These are phyloP conservation scores for Emericellopsis cladophorae DNA, from an alignment of 2,329 filamentous ascomycete species.

Conservation along the genomic window DNA sequence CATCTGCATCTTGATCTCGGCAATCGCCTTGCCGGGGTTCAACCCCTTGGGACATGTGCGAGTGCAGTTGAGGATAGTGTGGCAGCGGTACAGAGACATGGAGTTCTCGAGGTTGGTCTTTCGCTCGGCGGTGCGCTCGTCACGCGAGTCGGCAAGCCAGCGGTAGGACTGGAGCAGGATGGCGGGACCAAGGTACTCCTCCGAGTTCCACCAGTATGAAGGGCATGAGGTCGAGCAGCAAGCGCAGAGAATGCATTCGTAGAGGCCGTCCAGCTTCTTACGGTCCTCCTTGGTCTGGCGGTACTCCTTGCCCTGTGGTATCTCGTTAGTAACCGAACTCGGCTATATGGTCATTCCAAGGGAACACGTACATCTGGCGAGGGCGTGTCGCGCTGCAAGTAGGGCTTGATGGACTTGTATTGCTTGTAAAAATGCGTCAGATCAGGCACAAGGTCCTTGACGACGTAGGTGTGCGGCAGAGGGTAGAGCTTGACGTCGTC, in stretches of 20 bases:
- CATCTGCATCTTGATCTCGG: slow-evolving; percentile 98
- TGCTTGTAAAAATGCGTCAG: slow-evolving; percentile 99
- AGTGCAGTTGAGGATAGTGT: slow-evolving; percentile 98
- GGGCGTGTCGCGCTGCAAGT: slow-evolving; percentile 82
- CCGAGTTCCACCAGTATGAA: slow-evolving; percentile 99
- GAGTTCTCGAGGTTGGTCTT: slow-evolving; percentile 92
- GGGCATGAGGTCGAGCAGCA: slow-evolving; percentile 99
- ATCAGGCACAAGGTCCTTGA: slow-evolving; percentile 97
- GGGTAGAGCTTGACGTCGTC: slow-evolving; percentile 93
- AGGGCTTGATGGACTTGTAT: slow-evolving; percentile 99
- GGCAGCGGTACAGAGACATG: slow-evolving; percentile 97
- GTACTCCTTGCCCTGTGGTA: slow-evolving; percentile 70
- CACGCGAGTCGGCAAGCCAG: slow-evolving; percentile 90
- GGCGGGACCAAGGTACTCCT: slow-evolving; percentile 95
- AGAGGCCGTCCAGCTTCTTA: slow-evolving; percentile 92
- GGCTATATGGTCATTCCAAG: not conserved
- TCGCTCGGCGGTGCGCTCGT: slow-evolving; percentile 78
- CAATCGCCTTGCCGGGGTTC: slow-evolving; percentile 90
- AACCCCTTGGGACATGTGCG: slow-evolving; percentile 96
- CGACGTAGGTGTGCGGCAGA: slow-evolving; percentile 94
- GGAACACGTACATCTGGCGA: slow-evolving; percentile 61
- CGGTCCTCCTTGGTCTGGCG: slow-evolving; percentile 85
- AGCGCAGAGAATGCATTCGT: slow-evolving; percentile 98
- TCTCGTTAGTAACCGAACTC: slow-evolving; percentile 3
- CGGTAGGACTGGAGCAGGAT: slow-evolving; percentile 96